These are phyloP conservation scores for Amaranthus cruentus DNA, from an alignment of 148 eudicot genomes.

Conservation along the genomic window DNA sequence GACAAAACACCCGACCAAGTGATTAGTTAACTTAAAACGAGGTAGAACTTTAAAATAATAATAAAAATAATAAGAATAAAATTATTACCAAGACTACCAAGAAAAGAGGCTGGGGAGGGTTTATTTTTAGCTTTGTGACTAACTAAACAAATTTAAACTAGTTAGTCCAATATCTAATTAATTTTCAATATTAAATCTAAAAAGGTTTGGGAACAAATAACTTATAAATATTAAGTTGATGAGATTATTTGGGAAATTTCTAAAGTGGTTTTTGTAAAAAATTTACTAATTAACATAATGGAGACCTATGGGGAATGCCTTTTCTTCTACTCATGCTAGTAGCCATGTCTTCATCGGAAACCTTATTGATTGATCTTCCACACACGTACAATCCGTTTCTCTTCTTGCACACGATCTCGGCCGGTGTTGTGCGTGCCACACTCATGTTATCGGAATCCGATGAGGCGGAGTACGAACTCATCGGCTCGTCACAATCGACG, in stretches of 20 bases:
- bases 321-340: conserved; percentile 91
- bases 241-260: background rate
- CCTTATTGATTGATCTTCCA: conserved; percentile 51
- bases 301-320: conserved; percentile 91
- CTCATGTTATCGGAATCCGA: conserved; percentile 73
- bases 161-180: conserved; percentile 13
- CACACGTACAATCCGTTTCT: conserved; percentile 64
- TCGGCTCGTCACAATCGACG: conserved; percentile 64
- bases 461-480: conserved; percentile 68
- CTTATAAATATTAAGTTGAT: background rate
- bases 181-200: conserved; percentile 13
- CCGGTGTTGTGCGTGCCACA: conserved; percentile 38
- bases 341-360: conserved; percentile 84
- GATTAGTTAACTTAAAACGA: conserved; percentile 50
- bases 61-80: background rate
- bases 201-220: background rate
- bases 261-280: background rate
- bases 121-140: background rate
- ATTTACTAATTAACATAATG: conserved; percentile 45
- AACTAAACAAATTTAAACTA: conserved; percentile 19
- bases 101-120: too few relatives aligned
- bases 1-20: conserved; percentile 93
- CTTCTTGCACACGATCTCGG: conserved; percentile 70
- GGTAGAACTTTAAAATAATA: conserved; percentile 8
- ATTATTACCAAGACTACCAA: too few relatives aligned